phyloP scores from a whole-genome alignment of 75 land plant genomes.

The Ceratopteris richardii region DNA sequence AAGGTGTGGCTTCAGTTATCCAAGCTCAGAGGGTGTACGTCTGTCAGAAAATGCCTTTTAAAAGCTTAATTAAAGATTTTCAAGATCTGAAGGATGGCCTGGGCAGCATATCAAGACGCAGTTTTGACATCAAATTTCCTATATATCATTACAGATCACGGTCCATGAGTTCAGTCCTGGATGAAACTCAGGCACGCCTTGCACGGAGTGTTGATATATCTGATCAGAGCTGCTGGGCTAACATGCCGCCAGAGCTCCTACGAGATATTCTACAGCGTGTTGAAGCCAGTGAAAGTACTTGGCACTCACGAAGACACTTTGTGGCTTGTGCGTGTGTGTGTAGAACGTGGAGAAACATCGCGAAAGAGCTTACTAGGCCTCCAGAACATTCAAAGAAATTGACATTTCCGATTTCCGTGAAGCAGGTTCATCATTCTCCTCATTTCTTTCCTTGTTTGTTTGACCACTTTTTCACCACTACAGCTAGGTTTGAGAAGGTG shows the following conservation, averaged over 20 bases:
- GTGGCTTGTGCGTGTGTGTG: slow-evolving; percentile 56
- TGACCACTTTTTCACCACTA: too few species aligned
- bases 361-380: slow-evolving; percentile 52
- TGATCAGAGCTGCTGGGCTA: slow-evolving; percentile 22
- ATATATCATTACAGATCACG: neutral
- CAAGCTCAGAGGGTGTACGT: neutral
- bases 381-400: slow-evolving; percentile 49
- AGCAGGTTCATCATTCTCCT: slow-evolving; percentile 51
- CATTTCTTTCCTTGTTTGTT: too few species aligned
- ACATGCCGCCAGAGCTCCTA: slow-evolving; percentile 50
- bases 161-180: neutral
- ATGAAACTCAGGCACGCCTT: neutral
- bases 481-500: too few species aligned
- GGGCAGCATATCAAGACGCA: slow-evolving; percentile 41
- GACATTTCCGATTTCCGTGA: slow-evolving; percentile 52
- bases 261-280: slow-evolving; percentile 40
- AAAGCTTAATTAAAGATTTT: slow-evolving; percentile 40
- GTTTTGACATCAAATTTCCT: slow-evolving; percentile 5
- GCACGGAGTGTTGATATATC: too few species aligned
- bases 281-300: slow-evolving; percentile 36
- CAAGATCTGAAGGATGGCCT: slow-evolving; percentile 40
- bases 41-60: slow-evolving; percentile 51
- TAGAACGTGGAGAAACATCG: slow-evolving; percentile 43
- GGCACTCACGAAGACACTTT: slow-evolving; percentile 37
- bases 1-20: too few species aligned